A percentile compares a stretch with the other conserved stretches of the same genome.
Evolutionary conservation across 2,329 filamentous ascomycete genomes (phyloP).

Genomic region (Fusarium mexicanum): DNA sequence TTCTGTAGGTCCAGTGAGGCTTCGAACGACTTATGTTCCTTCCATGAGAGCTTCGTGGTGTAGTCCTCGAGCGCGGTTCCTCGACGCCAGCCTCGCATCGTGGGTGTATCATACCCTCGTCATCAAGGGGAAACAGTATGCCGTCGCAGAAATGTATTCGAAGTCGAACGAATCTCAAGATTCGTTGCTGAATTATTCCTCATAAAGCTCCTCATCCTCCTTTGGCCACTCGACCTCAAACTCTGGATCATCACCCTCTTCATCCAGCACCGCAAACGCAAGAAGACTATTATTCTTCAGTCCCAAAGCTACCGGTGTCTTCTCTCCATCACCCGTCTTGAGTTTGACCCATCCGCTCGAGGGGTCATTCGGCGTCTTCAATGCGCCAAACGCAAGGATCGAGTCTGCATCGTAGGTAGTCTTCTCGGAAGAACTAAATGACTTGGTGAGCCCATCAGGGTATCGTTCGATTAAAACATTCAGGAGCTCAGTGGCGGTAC

Average conservation of each 20-base stretch:
- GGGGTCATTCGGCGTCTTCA: constrained; percentile 56
- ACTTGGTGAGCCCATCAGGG: constrained; percentile 59
- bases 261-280: constrained; percentile 59
- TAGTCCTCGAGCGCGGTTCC: too few species aligned
- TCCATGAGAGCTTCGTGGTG: neutral
- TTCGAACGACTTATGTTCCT: neutral
- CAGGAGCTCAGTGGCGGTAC: constrained; percentile 68
- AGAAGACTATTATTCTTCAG: constrained; percentile 59
- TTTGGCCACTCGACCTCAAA: constrained; percentile 59
- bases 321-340: constrained; percentile 46
- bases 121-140: too few species aligned
- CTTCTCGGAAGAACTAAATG: constrained; percentile 45
- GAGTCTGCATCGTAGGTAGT: constrained; percentile 54
- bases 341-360: constrained; percentile 61
- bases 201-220: constrained; percentile 54
- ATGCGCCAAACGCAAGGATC: constrained; percentile 58
- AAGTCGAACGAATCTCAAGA: accelerated
- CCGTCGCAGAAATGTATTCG: too few species aligned
- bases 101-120: too few species aligned
- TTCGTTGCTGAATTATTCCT: constrained; percentile 2
- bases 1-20: neutral
- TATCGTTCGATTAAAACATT: constrained; percentile 66
- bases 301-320: constrained; percentile 54
- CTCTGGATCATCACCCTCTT: constrained; percentile 51
- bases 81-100: neutral